Evolutionary conservation across 768 basidiomycete species (phyloP), one percentile per base, ranked within the genome.

Genomic region (Phaeotremella skinneri): DNA sequence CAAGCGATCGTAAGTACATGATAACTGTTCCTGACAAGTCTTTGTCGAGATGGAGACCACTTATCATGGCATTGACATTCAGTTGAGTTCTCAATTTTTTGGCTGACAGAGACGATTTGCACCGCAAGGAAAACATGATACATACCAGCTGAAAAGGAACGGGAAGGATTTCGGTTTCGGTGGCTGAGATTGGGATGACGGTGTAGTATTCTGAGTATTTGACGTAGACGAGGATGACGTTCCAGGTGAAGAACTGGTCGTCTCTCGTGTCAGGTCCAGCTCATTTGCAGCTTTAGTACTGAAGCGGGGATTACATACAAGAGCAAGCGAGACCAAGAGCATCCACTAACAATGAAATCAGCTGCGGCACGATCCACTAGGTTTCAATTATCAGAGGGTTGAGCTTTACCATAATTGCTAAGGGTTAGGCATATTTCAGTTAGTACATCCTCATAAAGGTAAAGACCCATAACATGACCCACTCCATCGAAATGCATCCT

Each of bases 141-240:
- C 64, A 47, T 49, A 70, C 68, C 4, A 64, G 57, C 17, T 54
- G 53, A 42, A 29, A 70, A 17, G 68, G 68, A 0, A 62, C 60
- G 1, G 68, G 65, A 29, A 67, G 26, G 50, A 70, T 67, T 41
- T 62, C 58, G 2, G 31, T 63, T 27, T 54, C 55, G 26, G 49
- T 56, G 2, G 45, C 50, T 17, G 57, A 27, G n/a, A 58, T 50
- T 3, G 67, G 69, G 23, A 70, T 55, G 42, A 61, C 67, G 20
- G 59, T 50, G 55, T 73, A 70, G 51, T 57, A 66, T 41, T 70
- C 69, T 27, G 56, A n/a, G 50, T 73, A 73, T 52, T 73, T 71
- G 49, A 73, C 61, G 39, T 54, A 63, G 1, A 59, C 49, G 3
- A 61, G 32, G 3, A 66, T 56, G 21, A 53, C 51, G 32, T 63